Base-by-base conservation (phyloP, 2,329 filamentous ascomycete species). In the Trichophaea hybrida region DNA sequence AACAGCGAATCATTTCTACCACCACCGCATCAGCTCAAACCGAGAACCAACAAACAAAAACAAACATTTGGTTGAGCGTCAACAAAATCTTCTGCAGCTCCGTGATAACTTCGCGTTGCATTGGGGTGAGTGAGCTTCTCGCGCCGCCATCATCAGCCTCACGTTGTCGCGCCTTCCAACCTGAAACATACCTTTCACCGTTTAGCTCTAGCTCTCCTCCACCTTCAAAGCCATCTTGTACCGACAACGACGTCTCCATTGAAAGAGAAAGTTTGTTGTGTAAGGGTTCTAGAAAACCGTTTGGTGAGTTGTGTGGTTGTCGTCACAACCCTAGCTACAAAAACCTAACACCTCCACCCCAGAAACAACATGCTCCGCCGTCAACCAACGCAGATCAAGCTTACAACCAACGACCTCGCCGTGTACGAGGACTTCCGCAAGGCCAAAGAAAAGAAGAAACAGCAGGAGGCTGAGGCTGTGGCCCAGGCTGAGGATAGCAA, bases 351-450 rank as follows among this genome's bases (percentile, higher is more conserved):
- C 15, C n/a, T 24, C 17, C 33, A 48, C 55, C 51, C n/a, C 17
- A 35, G 8, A 35, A 57, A 12, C 13, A 59, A 57, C 52, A 64
- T 85, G 82, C 80, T 85, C 66, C 81, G 82, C 67, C 80, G 84
- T 50, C 78, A 80, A 13, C 78, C 84, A 8, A 88, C 85, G 51
- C 79, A 79, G 12, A 80, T 88, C 63, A 75, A 78, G 58, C 78
- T 88, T 64, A 87, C 84, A 1, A 75, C 80, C 52, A 82, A 86
- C 69, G 85, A 88, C 71, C 76, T 88, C 43, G 81, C 83, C 43
- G 75, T 78, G 57, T 87, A 86, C 73, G 84, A 88, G 69, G 82
- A 84, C 70, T 76, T 66, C 59, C 58, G 64, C 64, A 56, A 59
- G 64, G 61, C 65, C 49, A 55, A 61, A 53, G 58, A 64, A 62